Evolutionary conservation across 441 rosid genomes (phyloP).

Genomic region (Pelargonium myrrhifolium): DNA sequence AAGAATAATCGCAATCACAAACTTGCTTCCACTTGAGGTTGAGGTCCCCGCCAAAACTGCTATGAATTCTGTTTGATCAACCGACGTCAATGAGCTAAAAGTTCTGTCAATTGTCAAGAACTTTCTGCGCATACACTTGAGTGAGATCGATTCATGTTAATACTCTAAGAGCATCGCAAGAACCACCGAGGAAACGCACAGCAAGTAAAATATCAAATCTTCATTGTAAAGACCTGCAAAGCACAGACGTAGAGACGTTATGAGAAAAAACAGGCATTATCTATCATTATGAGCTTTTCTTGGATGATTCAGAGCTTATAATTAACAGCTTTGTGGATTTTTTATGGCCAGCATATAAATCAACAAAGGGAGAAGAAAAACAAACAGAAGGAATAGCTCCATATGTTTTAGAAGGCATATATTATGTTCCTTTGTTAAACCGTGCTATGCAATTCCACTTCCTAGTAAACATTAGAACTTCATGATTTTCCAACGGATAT

Average conservation of each 20-base stretch:
- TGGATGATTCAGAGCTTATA: too few relatives aligned
- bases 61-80: too few relatives aligned
- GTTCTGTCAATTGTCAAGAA: too few relatives aligned
- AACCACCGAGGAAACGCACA: constrained; percentile 23
- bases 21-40: constrained; percentile 17
- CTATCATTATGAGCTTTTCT: too few relatives aligned
- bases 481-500: neutral
- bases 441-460: too few relatives aligned
- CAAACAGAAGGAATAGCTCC: neutral
- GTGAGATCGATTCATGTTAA: constrained; percentile 7
- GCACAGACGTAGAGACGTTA: neutral
- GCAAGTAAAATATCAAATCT: constrained; percentile 23
- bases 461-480: neutral
- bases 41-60: constrained; percentile 7
- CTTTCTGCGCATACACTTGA: neutral
- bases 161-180: constrained; percentile 20
- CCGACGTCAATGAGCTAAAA: too few relatives aligned
- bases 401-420: neutral
- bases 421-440: neutral
- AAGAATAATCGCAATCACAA: constrained; percentile 26
- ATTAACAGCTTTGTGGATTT: too few relatives aligned
- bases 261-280: neutral
- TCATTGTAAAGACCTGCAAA: constrained; percentile 46
- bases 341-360: too few relatives aligned
- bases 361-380: neutral